Percentiles rank a stretch among this genome's conserved stretches.
Conservation (phyloP, 2,329 filamentous ascomycete genomes). For the Scedosporium apiospermum region DNA sequence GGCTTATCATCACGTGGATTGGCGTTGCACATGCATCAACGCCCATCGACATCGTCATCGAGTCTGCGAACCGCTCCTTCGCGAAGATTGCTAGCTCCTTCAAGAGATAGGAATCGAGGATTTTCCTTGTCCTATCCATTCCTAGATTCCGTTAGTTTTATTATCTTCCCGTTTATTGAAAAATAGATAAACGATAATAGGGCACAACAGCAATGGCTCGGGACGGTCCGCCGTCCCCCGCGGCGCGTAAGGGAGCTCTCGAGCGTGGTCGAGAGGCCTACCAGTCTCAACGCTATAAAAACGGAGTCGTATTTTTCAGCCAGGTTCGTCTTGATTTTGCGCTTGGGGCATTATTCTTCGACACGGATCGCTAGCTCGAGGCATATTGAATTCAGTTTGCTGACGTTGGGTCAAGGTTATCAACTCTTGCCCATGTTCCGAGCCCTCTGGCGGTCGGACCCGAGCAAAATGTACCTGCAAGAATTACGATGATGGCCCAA, state of each 20-base stretch:
- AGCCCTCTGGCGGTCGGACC: not conserved
- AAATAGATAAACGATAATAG: not conserved
- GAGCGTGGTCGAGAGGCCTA: conserved; percentile 1
- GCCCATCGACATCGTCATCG: too few relatives aligned
- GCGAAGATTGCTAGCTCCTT: too few relatives aligned
- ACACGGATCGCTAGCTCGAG: not conserved
- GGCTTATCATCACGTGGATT: too few relatives aligned
- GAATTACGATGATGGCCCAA: conserved; percentile 25
- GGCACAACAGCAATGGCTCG: not conserved
- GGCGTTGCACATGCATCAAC: too few relatives aligned
- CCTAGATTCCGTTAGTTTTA: not conserved
- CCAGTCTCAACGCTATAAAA: not conserved
- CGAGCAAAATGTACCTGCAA: conserved; percentile 24
- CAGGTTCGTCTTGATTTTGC: not conserved
- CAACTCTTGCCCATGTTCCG: conserved; percentile 3
- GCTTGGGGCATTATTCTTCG: too few relatives aligned
- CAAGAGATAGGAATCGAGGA: not conserved
- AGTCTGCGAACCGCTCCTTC: too few relatives aligned
- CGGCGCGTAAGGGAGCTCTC: not conserved
- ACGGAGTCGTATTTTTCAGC: conserved; percentile 3
- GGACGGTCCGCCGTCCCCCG: not conserved
- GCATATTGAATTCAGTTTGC: not conserved
- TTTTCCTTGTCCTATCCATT: not conserved
- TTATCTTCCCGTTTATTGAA: not conserved
- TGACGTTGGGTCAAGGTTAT: not conserved